Evolutionary conservation across 2,329 filamentous ascomycete genomes (phyloP).

Genomic region (Hypoxylon sp.): DNA sequence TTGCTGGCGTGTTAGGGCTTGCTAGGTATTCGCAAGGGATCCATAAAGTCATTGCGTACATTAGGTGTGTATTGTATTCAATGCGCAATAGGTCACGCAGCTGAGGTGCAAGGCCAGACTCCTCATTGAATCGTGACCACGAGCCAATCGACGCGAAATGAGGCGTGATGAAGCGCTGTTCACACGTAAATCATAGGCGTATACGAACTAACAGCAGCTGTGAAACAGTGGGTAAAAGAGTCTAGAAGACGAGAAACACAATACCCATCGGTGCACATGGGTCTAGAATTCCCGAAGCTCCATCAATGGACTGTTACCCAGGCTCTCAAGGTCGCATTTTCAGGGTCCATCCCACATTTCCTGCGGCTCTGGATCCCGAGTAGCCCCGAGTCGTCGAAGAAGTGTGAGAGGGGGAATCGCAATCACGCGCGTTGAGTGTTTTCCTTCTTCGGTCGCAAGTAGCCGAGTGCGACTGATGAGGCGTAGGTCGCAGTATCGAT

Average conservation of each 20-base stretch:
- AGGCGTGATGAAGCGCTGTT: slow-evolving; percentile 11
- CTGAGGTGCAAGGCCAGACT: slow-evolving; percentile 40
- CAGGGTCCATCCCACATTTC: slow-evolving; percentile 45
- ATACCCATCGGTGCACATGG: slow-evolving; percentile 25
- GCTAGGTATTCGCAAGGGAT: slow-evolving; percentile 5
- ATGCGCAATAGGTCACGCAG: slow-evolving; percentile 31
- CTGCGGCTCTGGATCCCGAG: slow-evolving; percentile 44
- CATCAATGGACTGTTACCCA: slow-evolving; percentile 29
- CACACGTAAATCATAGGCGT: neutral
- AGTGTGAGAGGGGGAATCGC: slow-evolving; percentile 27
- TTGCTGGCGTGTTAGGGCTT: neutral
- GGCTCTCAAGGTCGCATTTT: slow-evolving; percentile 40
- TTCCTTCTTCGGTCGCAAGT: slow-evolving; percentile 13
- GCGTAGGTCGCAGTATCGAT: slow-evolving; percentile 7
- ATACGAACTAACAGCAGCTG: neutral
- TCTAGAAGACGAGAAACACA: slow-evolving; percentile 30
- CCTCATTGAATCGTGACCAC: slow-evolving; percentile 13
- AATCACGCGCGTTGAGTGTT: slow-evolving; percentile 22
- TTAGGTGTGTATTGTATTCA: neutral
- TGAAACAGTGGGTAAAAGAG: slow-evolving; percentile 28
- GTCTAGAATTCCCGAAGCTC: slow-evolving; percentile 39
- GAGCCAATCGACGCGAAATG: slow-evolving; percentile 15
- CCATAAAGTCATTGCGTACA: slow-evolving; percentile 22
- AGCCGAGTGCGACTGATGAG: slow-evolving; percentile 17
- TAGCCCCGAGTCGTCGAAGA: slow-evolving; percentile 34